Conservation (phyloP, 1,284 basidiomycete genomes). For the Tilletia horrida region DNA sequence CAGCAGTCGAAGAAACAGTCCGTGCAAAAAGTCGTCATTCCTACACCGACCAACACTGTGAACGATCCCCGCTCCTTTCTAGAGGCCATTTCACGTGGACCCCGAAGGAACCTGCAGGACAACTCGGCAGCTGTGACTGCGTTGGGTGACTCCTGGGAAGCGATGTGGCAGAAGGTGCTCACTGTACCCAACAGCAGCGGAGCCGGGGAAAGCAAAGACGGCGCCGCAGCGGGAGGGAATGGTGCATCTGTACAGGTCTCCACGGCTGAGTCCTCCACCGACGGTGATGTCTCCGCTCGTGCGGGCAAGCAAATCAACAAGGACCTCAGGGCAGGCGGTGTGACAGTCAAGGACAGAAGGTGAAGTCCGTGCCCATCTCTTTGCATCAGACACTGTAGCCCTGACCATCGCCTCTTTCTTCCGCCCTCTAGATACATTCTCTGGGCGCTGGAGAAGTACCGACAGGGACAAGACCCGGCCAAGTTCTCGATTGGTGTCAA, state of each 20-base stretch:
- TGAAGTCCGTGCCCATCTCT: not conserved
- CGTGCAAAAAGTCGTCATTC: not conserved
- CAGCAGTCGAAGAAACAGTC: too few species aligned
- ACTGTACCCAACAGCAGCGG: too few species aligned
- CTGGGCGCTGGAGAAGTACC: constrained; percentile 23
- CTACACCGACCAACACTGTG: not conserved
- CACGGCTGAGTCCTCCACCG: not conserved
- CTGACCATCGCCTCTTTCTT: too few species aligned
- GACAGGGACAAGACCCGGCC: constrained; percentile 18
- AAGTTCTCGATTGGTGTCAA: constrained; percentile 13
- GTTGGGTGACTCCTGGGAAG: constrained; percentile 5
- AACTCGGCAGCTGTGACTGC: not conserved
- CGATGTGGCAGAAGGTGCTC: constrained; percentile 11
- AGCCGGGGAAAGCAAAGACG: not conserved
- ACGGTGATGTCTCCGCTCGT: not conserved
- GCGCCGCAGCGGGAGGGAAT: not conserved
- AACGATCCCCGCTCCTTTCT: constrained; percentile 7
- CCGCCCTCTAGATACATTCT: constrained; percentile 19
- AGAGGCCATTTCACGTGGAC: constrained; percentile 16
- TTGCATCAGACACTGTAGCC: not conserved
- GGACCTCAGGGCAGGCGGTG: constrained; percentile 13
- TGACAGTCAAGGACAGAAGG: constrained; percentile 18
- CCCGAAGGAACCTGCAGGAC: constrained; percentile 1
- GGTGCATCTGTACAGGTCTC: not conserved
- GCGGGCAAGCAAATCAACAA: constrained; percentile 15